Conservation (phyloP, 441 rosid genomes). For the Geranium incanum region DNA sequence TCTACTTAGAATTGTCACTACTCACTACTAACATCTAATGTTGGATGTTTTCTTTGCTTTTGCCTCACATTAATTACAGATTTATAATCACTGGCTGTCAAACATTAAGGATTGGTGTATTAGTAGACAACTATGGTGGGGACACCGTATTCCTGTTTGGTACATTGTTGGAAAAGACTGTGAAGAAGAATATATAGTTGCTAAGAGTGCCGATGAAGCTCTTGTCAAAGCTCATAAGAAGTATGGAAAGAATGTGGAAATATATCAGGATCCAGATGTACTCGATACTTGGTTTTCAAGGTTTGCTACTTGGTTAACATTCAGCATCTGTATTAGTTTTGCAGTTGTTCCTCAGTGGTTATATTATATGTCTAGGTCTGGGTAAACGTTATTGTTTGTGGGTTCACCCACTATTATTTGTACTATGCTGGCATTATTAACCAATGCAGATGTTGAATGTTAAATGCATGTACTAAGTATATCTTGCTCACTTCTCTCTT, state of each 20-base stretch:
- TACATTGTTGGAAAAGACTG: conserved; percentile 74
- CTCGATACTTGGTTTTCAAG: conserved; percentile 99
- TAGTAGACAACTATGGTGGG: conserved; percentile 98
- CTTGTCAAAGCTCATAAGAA: conserved; percentile 62
- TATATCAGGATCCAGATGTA: conserved; percentile 92
- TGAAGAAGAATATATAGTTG: conserved; percentile 85
- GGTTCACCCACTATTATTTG: not conserved
- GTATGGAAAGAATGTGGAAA: conserved; percentile 69
- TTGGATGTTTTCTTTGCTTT: conserved; percentile 3
- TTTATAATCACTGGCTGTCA: conserved; percentile 88
- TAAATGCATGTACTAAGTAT: conserved; percentile 16
- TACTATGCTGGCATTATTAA: not conserved
- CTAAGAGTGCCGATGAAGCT: conserved; percentile 69
- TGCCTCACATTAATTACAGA: conserved; percentile 38
- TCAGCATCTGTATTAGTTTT: not conserved
- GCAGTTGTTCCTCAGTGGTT: not conserved
- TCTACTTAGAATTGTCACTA: not conserved
- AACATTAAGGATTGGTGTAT: conserved; percentile 98
- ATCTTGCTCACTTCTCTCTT: conserved; percentile 21
- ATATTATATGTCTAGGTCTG: not conserved
- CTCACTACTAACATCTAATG: not conserved
- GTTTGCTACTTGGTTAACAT: conserved; percentile 29
- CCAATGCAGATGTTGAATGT: conserved; percentile 12
- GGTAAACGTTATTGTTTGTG: not conserved
- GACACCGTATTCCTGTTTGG: conserved; percentile 98